A percentile compares a stretch with the other conserved stretches of the same genome.
phyloP scores from a whole-genome alignment of 78 protist species.

The Guillardia theta region DNA sequence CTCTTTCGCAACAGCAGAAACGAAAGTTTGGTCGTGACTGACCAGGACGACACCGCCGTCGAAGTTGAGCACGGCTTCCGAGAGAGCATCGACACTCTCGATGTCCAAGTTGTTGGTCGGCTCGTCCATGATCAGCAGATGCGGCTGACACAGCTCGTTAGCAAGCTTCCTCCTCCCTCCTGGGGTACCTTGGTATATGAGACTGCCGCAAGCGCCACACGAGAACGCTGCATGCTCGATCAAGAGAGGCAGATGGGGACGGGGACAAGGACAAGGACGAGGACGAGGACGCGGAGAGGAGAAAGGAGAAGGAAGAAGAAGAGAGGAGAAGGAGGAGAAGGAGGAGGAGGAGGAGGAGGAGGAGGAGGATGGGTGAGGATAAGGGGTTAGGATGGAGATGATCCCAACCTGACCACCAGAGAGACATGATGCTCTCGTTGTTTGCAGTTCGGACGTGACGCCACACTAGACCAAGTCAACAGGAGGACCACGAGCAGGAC shows the following conservation, averaged over 20 bases:
- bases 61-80: not conserved
- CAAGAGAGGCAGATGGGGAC: not conserved
- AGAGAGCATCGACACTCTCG: constrained; percentile 25
- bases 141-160: no score
- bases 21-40: constrained; percentile 31
- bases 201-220: constrained; percentile 26
- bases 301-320: not conserved
- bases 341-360: not conserved
- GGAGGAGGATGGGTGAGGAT: not conserved
- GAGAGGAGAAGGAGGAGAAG: not conserved
- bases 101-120: constrained; percentile 66
- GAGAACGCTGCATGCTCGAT: constrained; percentile 34
- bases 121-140: constrained; percentile 58
- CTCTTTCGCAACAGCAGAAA: constrained; percentile 41
- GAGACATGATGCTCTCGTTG: constrained; percentile 2
- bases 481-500: no score
- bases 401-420: constrained; percentile 14
- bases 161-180: no score
- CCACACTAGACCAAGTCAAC: not conserved
- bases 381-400: not conserved
- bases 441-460: not conserved
- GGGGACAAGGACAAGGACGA: not conserved
- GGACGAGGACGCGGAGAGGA: not conserved
- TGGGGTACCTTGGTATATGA: not conserved
- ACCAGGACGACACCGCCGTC: constrained; percentile 37